Base-by-base conservation (phyloP, 495 filamentous ascomycete genomes). In the Neurospora sp. region DNA sequence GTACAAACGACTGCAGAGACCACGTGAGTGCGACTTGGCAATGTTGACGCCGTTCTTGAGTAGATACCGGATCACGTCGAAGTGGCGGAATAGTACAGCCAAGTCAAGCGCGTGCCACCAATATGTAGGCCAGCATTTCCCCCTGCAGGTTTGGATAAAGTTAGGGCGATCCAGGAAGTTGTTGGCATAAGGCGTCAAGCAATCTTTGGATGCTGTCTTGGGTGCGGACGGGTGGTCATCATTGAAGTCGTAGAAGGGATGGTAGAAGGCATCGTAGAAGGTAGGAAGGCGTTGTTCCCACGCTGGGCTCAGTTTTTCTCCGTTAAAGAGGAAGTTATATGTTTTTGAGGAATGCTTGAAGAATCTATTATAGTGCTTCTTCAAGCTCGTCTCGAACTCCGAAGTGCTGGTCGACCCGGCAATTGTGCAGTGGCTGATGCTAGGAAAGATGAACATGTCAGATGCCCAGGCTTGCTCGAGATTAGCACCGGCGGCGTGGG, bases 401-500 rank as follows among this genome's bases (percentile, higher is more conserved):
- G 2, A 7, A 8, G 42, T 20, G 9, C 4, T 44, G 16, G 16
- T 18, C 14, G 12, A 14, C 3, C 12, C 42, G 18, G n/a, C 42
- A 44, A 3, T 4, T 7, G 16, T 44, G 18, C 12, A 6, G 42
- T n/a, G 7, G 42, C 16, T 14, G 16, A 7, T 16, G 4, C 18
- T 3, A 14, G 42, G 44, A 20, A 20, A 48, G 44, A 48, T 48
- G 3, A 1, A 48, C 3, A 4, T 69, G 27, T 3, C 10, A 8
- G 69, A 74, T n/a, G 35, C 16, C 31, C 72, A 39, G 37, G 48
- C 41, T 18, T 48, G n/a, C 53, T 48, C 40, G 38, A 74, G 72
- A 44, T 65, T n/a, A n/a, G 72, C 69, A 59, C 72, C 72, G 5
- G 72, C 72, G 8, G 16, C 69, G 20, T 69, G 14, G 38, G 72